phyloP scores from a whole-genome alignment of 2,329 filamentous ascomycete genomes.

The Pseudocercospora macadamiae region DNA sequence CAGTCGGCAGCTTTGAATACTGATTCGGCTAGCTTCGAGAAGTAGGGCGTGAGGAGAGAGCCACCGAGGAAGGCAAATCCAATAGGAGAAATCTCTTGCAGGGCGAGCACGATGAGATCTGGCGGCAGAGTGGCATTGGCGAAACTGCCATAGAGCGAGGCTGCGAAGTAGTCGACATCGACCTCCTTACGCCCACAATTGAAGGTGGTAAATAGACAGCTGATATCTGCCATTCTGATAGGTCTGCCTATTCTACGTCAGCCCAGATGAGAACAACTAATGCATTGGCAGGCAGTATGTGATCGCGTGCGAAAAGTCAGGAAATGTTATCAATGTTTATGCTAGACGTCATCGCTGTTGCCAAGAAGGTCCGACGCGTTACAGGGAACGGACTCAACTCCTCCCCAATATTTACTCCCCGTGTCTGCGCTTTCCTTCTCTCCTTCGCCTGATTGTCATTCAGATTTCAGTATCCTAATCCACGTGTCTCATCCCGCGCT shows the following conservation, averaged over 20 bases:
- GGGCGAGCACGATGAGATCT: slow-evolving; percentile 66
- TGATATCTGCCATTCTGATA: slow-evolving; percentile 53
- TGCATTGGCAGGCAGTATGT: background rate
- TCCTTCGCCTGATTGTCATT: background rate
- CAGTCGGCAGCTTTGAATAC: slow-evolving; percentile 47
- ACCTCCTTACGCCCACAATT: slow-evolving; percentile 80
- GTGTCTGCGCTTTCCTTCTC: background rate
- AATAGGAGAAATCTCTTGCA: slow-evolving; percentile 90
- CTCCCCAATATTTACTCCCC: background rate
- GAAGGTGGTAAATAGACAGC: slow-evolving; percentile 81
- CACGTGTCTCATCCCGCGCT: no score
- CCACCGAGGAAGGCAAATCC: slow-evolving; percentile 83
- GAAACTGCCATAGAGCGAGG: slow-evolving; percentile 55
- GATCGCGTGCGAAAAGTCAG: background rate
- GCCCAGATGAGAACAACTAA: no score
- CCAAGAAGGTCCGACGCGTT: background rate
- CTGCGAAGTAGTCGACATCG: slow-evolving; percentile 69
- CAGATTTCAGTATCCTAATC: background rate
- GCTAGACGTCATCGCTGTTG: slow-evolving; percentile 1
- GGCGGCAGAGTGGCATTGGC: slow-evolving; percentile 57
- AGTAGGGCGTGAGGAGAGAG: slow-evolving; percentile 75
- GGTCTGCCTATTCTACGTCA: no score
- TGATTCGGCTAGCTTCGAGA: slow-evolving; percentile 70
- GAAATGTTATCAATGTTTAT: background rate
- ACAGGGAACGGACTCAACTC: background rate